Conservation (phyloP, 805 yeast species). For the Tetrapisispora arboricola region DNA sequence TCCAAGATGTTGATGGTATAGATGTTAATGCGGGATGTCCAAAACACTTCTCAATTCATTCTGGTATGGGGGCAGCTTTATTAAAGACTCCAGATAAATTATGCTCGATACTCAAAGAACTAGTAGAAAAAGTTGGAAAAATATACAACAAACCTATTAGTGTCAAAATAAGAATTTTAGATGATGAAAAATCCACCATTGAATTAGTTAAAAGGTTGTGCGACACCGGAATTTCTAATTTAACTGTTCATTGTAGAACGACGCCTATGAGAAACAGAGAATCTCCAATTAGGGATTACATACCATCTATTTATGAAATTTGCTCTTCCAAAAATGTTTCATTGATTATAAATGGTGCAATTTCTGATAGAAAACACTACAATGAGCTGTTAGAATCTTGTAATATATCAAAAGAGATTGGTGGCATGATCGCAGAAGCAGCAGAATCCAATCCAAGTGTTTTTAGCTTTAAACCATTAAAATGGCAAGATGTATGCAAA, state of each 20-base stretch:
- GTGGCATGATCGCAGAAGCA: slow-evolving; percentile 88
- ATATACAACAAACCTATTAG: slow-evolving; percentile 74
- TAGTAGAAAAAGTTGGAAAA: slow-evolving; percentile 73
- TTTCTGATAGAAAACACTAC: slow-evolving; percentile 47
- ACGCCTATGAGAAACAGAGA: slow-evolving; percentile 83
- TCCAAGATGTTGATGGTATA: slow-evolving; percentile 81
- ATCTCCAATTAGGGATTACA: slow-evolving; percentile 60
- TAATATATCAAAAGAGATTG: slow-evolving; percentile 44
- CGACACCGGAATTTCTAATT: slow-evolving; percentile 70
- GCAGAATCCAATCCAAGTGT: slow-evolving; percentile 85
- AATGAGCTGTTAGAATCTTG: slow-evolving; percentile 39
- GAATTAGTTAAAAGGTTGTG: slow-evolving; percentile 47
- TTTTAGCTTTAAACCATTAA: slow-evolving; percentile 38
- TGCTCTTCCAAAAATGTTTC: slow-evolving; percentile 56
- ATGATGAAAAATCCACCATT: slow-evolving; percentile 50
- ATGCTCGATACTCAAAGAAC: slow-evolving; percentile 51
- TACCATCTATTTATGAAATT: slow-evolving; percentile 49
- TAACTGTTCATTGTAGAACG: slow-evolving; percentile 90
- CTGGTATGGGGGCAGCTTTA: slow-evolving; percentile 97
- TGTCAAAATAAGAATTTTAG: slow-evolving; percentile 78
- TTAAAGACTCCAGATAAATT: slow-evolving; percentile 71
- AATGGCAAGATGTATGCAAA: slow-evolving; percentile 45
- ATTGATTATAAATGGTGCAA: slow-evolving; percentile 74
- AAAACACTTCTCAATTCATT: slow-evolving; percentile 84
- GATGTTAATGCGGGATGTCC: slow-evolving; percentile 97